These are phyloP conservation scores for Myxozyma melibiosi DNA, from an alignment of 805 yeast species.

Conservation along the genomic window DNA sequence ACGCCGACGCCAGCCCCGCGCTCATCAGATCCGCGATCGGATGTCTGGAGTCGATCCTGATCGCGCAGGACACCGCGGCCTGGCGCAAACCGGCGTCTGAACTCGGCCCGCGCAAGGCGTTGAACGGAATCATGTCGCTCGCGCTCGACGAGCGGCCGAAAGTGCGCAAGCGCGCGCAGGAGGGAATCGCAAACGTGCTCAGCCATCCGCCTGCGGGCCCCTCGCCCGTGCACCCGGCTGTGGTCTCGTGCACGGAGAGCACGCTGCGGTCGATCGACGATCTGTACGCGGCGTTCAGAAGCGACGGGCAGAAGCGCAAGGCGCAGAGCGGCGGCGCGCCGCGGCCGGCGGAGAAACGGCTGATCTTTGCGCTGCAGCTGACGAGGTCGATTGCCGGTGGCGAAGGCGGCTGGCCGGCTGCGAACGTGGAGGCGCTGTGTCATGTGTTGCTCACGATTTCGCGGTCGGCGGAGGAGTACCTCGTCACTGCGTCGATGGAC, in stretches of 20 bases:
- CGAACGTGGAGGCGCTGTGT: slow-evolving; percentile 69
- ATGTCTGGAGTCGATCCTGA: slow-evolving; percentile 72
- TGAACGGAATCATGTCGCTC: slow-evolving; percentile 73
- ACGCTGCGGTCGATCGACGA: slow-evolving; percentile 59
- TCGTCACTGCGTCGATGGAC: slow-evolving; percentile 78
- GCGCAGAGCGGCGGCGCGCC: slow-evolving; percentile 38
- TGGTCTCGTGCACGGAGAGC: slow-evolving; percentile 67
- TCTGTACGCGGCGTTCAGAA: slow-evolving; percentile 44
- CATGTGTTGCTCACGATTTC: slow-evolving; percentile 74
- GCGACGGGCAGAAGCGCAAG: slow-evolving; percentile 42
- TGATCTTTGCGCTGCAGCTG: slow-evolving; percentile 78
- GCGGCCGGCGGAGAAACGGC: slow-evolving; percentile 37
- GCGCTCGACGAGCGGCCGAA: slow-evolving; percentile 85
- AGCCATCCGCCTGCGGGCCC: slow-evolving; percentile 75
- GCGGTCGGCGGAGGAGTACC: slow-evolving; percentile 78
- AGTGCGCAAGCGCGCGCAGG: slow-evolving; percentile 92
- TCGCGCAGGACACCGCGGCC: slow-evolving; percentile 75
- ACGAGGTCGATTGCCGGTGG: slow-evolving; percentile 63
- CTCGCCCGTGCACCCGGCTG: slow-evolving; percentile 73
- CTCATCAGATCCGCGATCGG: slow-evolving; percentile 82
- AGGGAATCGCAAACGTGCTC: slow-evolving; percentile 71
- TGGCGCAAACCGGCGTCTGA: slow-evolving; percentile 57
- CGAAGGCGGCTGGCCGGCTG: slow-evolving; percentile 80
- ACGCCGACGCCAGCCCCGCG: slow-evolving; percentile 73
- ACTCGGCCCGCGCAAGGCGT: slow-evolving; percentile 69